phyloP scores from a whole-genome alignment of 2,329 filamentous ascomycete genomes.

The Lecanosticta acicola region DNA sequence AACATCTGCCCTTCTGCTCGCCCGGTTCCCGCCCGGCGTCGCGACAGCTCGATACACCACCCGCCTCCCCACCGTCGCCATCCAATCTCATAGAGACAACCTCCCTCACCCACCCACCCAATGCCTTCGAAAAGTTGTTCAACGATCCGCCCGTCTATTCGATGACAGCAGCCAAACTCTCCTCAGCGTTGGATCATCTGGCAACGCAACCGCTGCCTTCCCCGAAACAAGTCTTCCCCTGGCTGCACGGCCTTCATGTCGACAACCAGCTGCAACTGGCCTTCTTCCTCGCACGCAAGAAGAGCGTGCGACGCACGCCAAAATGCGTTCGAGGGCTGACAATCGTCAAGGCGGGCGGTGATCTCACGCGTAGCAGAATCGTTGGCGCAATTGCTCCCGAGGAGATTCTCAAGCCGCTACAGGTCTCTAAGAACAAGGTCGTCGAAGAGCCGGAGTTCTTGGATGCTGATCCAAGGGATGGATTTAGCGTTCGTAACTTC shows the following conservation, averaged over 20 bases:
- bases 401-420: conserved; percentile 61
- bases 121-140: conserved; percentile 54
- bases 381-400: conserved; percentile 81
- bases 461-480: conserved; percentile 78
- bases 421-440: conserved; percentile 20
- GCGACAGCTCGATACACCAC: conserved; percentile 46
- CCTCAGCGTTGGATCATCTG: conserved; percentile 67
- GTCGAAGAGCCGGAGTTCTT: conserved; percentile 59
- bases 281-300: conserved; percentile 78
- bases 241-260: conserved; percentile 88
- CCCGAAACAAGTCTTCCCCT: conserved; percentile 84
- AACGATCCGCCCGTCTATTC: conserved; percentile 61
- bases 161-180: conserved; percentile 63
- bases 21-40: conserved; percentile 59
- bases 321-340: conserved; percentile 75
- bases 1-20: conserved; percentile 85
- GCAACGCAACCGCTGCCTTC: conserved; percentile 78
- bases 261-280: conserved; percentile 82
- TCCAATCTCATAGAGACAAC: conserved; percentile 52
- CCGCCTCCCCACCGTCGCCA: conserved; percentile 56
- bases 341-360: conserved; percentile 81
- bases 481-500: conserved; percentile 94
- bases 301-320: conserved; percentile 63
- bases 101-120: conserved; percentile 71
- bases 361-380: conserved; percentile 66